Conservation (phyloP, 2,329 filamentous ascomycete species). For the Diaporthe capsici region DNA sequence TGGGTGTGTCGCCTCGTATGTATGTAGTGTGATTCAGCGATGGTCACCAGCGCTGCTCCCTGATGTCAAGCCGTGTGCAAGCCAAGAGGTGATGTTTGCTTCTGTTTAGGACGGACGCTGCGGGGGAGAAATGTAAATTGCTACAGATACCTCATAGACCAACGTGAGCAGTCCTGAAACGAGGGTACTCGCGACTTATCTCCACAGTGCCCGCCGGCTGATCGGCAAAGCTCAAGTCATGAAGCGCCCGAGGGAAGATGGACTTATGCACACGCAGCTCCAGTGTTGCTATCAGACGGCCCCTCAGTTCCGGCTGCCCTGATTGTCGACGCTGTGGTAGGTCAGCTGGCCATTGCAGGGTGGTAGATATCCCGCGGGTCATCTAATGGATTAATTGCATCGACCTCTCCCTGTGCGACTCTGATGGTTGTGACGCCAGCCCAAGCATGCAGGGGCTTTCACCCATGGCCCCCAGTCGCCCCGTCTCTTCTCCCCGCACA, state of each 20-base stretch:
- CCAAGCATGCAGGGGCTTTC: conserved; percentile 8
- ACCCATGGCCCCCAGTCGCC: background rate
- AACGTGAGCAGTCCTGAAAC: background rate
- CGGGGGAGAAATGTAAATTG: background rate
- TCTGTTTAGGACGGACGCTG: background rate
- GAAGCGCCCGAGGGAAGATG: background rate
- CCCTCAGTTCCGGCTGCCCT: conserved; percentile 16
- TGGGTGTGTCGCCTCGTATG: background rate
- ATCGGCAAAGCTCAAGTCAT: background rate
- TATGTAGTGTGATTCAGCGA: background rate
- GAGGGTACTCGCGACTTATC: background rate
- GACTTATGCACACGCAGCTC: conserved; percentile 7
- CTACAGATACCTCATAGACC: background rate
- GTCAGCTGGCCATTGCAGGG: conserved; percentile 5
- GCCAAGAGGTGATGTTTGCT: background rate
- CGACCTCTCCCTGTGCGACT: background rate
- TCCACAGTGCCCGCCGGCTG: background rate
- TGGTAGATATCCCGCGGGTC: conserved; percentile 32
- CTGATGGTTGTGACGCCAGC: conserved; percentile 1
- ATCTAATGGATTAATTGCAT: conserved; percentile 21
- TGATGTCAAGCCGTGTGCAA: background rate
- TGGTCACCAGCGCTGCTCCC: background rate
- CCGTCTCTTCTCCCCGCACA: background rate
- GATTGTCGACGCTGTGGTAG: background rate
- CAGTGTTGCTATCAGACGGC: conserved; percentile 8